Percentiles rank a stretch among this genome's conserved stretches.
Conservation (phyloP, 1,284 basidiomycete species). For the Moesziomyces parantarcticus region DNA sequence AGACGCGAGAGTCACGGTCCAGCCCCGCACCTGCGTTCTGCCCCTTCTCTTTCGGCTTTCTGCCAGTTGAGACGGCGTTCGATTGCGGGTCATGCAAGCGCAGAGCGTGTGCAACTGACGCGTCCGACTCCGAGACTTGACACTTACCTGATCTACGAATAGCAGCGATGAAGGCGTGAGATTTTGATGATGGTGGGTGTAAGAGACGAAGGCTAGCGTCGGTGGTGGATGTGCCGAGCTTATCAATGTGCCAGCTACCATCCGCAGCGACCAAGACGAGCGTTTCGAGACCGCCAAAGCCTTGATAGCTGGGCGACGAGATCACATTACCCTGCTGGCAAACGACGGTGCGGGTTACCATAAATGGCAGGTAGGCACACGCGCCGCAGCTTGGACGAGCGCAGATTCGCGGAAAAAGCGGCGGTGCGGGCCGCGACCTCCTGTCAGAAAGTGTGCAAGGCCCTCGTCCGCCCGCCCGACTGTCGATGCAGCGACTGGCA, state of each 20-base stretch:
- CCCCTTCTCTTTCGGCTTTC: not conserved
- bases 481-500: too few relatives aligned
- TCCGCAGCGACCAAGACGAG: not conserved
- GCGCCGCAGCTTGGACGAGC: not conserved
- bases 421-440: not conserved
- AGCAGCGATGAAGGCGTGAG: too few relatives aligned
- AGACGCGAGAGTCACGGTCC: not conserved
- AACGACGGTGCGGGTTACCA: slow-evolving; percentile 1
- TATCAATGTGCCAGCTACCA: not conserved
- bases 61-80: not conserved
- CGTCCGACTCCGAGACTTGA: too few relatives aligned
- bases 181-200: too few relatives aligned
- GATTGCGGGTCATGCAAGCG: not conserved
- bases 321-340: not conserved
- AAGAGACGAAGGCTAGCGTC: too few relatives aligned
- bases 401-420: not conserved
- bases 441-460: not conserved
- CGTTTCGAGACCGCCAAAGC: slow-evolving; percentile 1
- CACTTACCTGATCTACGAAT: too few relatives aligned
- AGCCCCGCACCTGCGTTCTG: not conserved
- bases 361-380: slow-evolving; percentile 9
- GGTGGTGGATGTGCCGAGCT: not conserved
- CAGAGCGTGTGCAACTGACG: too few relatives aligned
- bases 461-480: not conserved
- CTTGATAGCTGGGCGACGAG: not conserved